phyloP scores from a whole-genome alignment of 2,329 filamentous ascomycete genomes.

The Alternaria atra region DNA sequence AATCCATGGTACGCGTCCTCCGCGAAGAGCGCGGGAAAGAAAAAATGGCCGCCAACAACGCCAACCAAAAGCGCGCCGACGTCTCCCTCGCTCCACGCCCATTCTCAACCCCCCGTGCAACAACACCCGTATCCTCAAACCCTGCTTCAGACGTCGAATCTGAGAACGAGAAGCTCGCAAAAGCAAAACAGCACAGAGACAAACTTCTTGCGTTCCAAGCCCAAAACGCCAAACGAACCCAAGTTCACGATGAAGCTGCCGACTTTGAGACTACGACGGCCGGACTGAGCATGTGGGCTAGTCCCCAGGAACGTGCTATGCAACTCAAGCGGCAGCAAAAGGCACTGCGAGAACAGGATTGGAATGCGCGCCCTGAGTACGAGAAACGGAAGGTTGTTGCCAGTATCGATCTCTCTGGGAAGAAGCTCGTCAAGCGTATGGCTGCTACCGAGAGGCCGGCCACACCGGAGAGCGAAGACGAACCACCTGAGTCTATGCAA shows the following conservation, averaged over 20 bases:
- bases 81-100: slow-evolving; percentile 68
- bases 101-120: slow-evolving; percentile 58
- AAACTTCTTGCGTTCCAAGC: slow-evolving; percentile 83
- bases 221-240: slow-evolving; percentile 84
- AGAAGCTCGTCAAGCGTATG: slow-evolving; percentile 79
- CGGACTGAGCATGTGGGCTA: slow-evolving; percentile 81
- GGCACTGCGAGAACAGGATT: slow-evolving; percentile 83
- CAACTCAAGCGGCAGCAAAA: slow-evolving; percentile 89
- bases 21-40: slow-evolving; percentile 87
- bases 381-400: slow-evolving; percentile 87
- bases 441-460: slow-evolving; percentile 66
- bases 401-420: slow-evolving; percentile 81
- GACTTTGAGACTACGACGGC: slow-evolving; percentile 71
- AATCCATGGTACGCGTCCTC: slow-evolving; percentile 84
- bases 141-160: slow-evolving; percentile 52
- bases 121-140: slow-evolving; percentile 47
- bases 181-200: slow-evolving; percentile 81
- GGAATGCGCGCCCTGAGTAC: slow-evolving; percentile 84
- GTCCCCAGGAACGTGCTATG: slow-evolving; percentile 79
- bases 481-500: slow-evolving; percentile 44
- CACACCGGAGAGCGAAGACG: slow-evolving; percentile 61
- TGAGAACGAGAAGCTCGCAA: slow-evolving; percentile 69
- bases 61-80: slow-evolving; percentile 71
- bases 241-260: slow-evolving; percentile 84
- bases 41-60: slow-evolving; percentile 82